phyloP scores from a whole-genome alignment of 1,284 basidiomycete genomes.

The Pyrrhoderma lamaoense region DNA sequence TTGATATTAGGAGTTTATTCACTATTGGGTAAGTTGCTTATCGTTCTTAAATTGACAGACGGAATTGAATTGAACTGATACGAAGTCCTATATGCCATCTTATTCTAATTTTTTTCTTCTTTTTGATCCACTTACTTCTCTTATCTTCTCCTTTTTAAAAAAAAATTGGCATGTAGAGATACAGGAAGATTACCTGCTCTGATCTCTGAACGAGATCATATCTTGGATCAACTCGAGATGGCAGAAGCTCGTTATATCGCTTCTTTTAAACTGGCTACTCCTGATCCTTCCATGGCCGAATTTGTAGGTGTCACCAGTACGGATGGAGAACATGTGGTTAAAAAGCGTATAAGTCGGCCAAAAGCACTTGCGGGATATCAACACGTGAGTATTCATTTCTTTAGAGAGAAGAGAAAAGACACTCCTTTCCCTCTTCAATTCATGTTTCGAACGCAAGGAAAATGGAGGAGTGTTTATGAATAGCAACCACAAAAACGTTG shows the following conservation, averaged over 20 bases:
- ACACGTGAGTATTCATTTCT: no score
- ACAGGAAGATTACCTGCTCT: slow-evolving; percentile 56
- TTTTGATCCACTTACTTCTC: not conserved
- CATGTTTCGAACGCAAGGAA: no score
- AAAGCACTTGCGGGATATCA: slow-evolving; percentile 38
- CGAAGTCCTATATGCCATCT: no score
- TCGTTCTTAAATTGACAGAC: no score
- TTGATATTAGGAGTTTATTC: slow-evolving; percentile 66
- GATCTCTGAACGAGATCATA: slow-evolving; percentile 64
- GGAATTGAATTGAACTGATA: no score
- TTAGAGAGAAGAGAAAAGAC: no score
- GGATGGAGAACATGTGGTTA: slow-evolving; percentile 30
- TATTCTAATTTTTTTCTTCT: slow-evolving; percentile 5
- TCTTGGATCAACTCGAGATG: slow-evolving; percentile 69
- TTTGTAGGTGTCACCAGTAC: slow-evolving; percentile 25
- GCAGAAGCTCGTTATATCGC: slow-evolving; percentile 72
- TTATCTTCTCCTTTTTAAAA: slow-evolving; percentile 12
- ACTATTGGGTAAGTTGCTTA: slow-evolving; percentile 52
- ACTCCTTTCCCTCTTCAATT: no score
- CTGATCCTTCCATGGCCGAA: slow-evolving; percentile 49
- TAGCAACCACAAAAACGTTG: not conserved
- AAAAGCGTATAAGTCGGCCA: slow-evolving; percentile 60
- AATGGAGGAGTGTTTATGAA: no score
- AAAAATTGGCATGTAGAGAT: slow-evolving; percentile 43
- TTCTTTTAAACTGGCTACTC: slow-evolving; percentile 65